These are phyloP conservation scores for Sporothrix globosa DNA, from an alignment of 2,329 filamentous ascomycete species.

Conservation along the genomic window DNA sequence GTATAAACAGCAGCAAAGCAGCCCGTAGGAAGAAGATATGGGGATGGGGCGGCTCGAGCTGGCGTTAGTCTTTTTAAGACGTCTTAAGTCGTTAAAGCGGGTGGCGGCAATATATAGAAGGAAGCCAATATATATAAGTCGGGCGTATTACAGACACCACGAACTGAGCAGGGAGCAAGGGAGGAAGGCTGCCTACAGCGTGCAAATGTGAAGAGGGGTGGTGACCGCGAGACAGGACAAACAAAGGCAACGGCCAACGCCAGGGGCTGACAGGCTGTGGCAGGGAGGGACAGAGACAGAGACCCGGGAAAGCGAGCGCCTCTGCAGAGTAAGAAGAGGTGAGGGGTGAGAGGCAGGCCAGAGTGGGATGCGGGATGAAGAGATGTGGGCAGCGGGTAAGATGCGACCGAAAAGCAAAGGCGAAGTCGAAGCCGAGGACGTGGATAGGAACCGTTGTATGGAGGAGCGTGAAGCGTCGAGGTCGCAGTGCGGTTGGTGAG, in stretches of 20 bases:
- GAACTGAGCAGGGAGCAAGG: not conserved
- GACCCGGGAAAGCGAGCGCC: not conserved
- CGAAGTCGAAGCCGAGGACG: not conserved
- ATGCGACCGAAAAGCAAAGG: not conserved
- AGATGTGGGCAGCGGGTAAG: constrained; percentile 9
- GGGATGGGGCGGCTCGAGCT: constrained; percentile 7
- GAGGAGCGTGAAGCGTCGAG: constrained; percentile 2
- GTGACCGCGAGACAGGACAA: not conserved
- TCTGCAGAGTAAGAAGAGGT: not conserved
- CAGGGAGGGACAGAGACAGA: not conserved
- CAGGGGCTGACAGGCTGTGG: not conserved
- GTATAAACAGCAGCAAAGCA: constrained; percentile 16
- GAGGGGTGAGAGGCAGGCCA: not conserved
- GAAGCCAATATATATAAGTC: constrained; percentile 24
- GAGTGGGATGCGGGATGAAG: constrained; percentile 20
- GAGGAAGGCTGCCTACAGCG: not conserved
- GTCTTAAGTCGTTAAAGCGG: constrained; percentile 7
- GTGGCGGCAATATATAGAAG: constrained; percentile 23
- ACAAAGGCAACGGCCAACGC: not conserved
- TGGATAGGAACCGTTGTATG: not conserved
- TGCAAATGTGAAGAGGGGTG: not conserved
- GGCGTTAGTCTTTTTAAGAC: not conserved
- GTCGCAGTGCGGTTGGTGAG: constrained; percentile 1
- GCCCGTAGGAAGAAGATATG: not conserved
- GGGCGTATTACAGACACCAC: constrained; percentile 19